These are phyloP conservation scores for Chlamydomonas schloesseri DNA, from an alignment of 139 green algal genomes.

Conservation along the genomic window DNA sequence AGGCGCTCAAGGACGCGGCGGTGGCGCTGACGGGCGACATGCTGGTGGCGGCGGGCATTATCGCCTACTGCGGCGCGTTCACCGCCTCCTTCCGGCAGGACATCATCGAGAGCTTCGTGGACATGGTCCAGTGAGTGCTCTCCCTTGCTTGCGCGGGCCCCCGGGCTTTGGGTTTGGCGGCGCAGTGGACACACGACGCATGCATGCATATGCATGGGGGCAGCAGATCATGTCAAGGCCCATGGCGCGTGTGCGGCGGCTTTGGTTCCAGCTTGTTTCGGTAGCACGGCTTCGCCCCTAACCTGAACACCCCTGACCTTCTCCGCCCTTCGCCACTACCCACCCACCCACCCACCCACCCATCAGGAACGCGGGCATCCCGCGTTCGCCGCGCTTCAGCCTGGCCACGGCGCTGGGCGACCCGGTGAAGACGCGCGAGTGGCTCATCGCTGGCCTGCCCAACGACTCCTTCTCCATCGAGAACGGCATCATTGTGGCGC, in stretches of 20 bases:
- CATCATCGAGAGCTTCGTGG: conserved; percentile 64
- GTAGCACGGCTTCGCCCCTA: too few species aligned
- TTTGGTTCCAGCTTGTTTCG: too few species aligned
- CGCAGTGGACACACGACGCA: too few species aligned
- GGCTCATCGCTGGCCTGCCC: conserved; percentile 75
- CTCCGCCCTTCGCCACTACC: too few species aligned
- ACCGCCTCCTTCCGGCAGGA: conserved; percentile 69
- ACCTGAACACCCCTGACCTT: too few species aligned
- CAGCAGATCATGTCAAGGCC: too few species aligned
- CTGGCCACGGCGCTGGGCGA: conserved; percentile 69
- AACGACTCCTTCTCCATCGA: conserved; percentile 81
- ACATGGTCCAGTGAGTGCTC: conserved; percentile 54
- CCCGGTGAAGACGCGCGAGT: conserved; percentile 72
- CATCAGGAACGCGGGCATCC: conserved; percentile 47
- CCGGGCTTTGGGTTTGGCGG: too few species aligned
- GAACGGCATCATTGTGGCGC: conserved; percentile 81
- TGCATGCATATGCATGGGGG: too few species aligned
- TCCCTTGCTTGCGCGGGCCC: too few species aligned
- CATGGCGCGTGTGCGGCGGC: too few species aligned
- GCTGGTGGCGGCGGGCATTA: conserved; percentile 74
- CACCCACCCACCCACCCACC: neutral
- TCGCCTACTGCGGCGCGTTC: conserved; percentile 84
- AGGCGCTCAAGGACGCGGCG: conserved; percentile 59
- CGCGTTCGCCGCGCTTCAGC: conserved; percentile 64
- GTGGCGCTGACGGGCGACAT: conserved; percentile 86